Base-by-base conservation (phyloP, 148 eudicot genomes). In the Heliamphora exappendiculata region DNA sequence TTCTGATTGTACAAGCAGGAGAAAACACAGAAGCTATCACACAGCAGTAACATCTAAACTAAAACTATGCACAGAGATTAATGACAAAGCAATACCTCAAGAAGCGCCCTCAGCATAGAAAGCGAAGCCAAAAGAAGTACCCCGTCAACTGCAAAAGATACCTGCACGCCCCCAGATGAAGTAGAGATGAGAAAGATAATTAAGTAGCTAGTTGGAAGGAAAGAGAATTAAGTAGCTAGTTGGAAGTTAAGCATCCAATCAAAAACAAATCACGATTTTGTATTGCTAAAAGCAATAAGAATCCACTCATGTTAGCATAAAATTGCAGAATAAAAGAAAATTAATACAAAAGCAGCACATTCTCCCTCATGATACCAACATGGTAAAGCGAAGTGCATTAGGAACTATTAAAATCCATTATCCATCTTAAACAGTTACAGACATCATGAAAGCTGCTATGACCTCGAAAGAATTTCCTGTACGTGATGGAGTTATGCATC, bases 21-120 rank as follows among this genome's bases (percentile, higher is more conserved):
- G 16, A 49, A n/a, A 39, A 67, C n/a, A 67, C 71, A 13, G 0
- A 2, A 1, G 29, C 51, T 4, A 67, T 1, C 45, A 42, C 29
- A 17, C 3, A 67, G 72, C 49, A 42, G 29, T 24, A 22, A 22
- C 31, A 41, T 42, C 26, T 44, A 67, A 67, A 22, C 51, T 31
- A 62, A 0, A 42, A 47, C 2, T 47, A 9, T 5, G 17, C 12
- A 19, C 9, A 19, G 44, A 20, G 5, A 0, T 11, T 28, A 62
- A 26, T 24, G 33, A 51, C 7, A 33, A 71, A 78, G 60, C 68
- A 71, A 37, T 78, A 78, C 81, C 81, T 78, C 81, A 16, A 78
- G 81, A 72, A 78, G 73, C 28, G 81, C 81, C 47, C 72, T 78
- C 76, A 72, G 36, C 70, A 73, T 78, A 72, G 81, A 78, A 62